These are phyloP conservation scores for Penicillium sp. DNA, from an alignment of 2,329 filamentous ascomycete genomes.

Conservation along the genomic window DNA sequence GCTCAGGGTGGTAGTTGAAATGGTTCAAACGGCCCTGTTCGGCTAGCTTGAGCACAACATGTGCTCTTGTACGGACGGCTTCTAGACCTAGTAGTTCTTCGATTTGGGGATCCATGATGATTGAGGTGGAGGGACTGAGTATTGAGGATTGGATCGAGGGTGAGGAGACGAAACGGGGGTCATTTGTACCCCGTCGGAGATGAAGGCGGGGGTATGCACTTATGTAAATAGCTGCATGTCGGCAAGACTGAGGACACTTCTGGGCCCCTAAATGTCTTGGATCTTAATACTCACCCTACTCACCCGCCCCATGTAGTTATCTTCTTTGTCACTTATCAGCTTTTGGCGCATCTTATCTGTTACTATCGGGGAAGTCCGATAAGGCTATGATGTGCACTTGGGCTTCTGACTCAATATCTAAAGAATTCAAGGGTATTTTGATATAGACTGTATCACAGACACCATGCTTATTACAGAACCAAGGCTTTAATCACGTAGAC, in stretches of 20 bases:
- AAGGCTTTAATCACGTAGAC: neutral
- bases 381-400: neutral
- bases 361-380: conserved; percentile 1
- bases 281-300: neutral
- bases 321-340: conserved; percentile 5
- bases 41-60: conserved; percentile 35
- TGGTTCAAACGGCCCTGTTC: conserved; percentile 40
- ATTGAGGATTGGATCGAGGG: no score
- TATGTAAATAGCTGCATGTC: conserved; percentile 6
- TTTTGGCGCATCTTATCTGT: neutral
- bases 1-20: conserved; percentile 42
- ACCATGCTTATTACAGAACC: conserved; percentile 1
- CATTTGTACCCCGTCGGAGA: neutral
- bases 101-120: conserved; percentile 22
- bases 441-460: conserved; percentile 13
- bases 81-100: conserved; percentile 29
- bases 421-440: conserved; percentile 2
- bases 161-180: neutral
- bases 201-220: conserved; percentile 8
- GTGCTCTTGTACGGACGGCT: conserved; percentile 30
- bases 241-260: neutral
- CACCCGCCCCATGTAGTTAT: neutral
- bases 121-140: neutral
- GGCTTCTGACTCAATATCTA: neutral
- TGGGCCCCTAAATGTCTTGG: neutral